Base-by-base conservation (phyloP, 2,329 filamentous ascomycete species). In the Seiridium cupressi region DNA sequence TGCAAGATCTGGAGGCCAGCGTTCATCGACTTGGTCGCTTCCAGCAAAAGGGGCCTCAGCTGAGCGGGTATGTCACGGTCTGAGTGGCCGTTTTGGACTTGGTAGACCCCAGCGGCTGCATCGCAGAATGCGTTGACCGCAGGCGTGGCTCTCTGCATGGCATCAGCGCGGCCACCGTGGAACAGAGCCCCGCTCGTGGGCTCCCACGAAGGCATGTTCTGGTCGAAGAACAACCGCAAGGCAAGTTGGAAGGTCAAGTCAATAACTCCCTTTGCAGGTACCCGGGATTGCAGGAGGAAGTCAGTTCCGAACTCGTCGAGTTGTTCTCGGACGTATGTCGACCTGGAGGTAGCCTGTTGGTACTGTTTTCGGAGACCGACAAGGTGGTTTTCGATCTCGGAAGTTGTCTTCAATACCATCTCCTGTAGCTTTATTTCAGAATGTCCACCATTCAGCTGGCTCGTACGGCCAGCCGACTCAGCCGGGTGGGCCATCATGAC, bases 231-330 rank as follows among this genome's bases (percentile, higher is more conserved):
- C 7, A 60, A 34, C 9, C 58, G 58, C 6, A 60, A 7, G n/a
- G 53, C 58, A 8, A 60, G 58, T 38, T 60, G 58, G 47, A 57
- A 60, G 11, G 54, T 60, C 44, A 60, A 18, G 26, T 60, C 58
- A 51, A 60, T 57, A 54, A 60, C 58, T 35, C 44, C 53, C 40
- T 60, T 60, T 26, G 53, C 54, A 8, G 58, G 58, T 6, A 42
- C 34, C 35, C 54, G 26, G 13, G 58, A 57, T 35, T 60, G 44
- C 18, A 60, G 6, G 18, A 60, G 54, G 44, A 57, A 57, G 54
- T 57, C 47, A 11, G 58, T 57, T 26, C 58, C 58, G 26, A 60
- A 57, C 42, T 60, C 58, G 18, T 51, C 54, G 9, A 60, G 44
- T 10, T 49, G 53, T 13, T 57, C 58, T 26, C 54, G 53, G 31